These are phyloP conservation scores for Amniculicola lignicola DNA, from an alignment of 495 filamentous ascomycete species.

Conservation along the genomic window DNA sequence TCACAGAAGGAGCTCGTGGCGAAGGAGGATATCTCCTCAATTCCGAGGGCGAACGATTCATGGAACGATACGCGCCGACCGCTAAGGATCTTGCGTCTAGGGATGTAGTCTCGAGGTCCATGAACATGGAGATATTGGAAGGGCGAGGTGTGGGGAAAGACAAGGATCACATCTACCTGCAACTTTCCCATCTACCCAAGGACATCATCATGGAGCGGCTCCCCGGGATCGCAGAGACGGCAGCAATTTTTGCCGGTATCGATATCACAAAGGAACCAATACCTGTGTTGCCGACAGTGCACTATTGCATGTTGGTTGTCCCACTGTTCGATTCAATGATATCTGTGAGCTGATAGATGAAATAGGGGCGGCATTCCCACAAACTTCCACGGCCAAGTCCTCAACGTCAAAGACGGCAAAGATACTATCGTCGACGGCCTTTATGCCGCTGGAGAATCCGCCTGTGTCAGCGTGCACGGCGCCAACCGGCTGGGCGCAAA, in stretches of 20 bases:
- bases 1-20: slow-evolving; percentile 96
- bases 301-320: slow-evolving; percentile 99
- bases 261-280: slow-evolving; percentile 97
- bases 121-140: slow-evolving; percentile 97
- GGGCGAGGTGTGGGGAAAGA: slow-evolving; percentile 93
- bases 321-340: too few relatives aligned
- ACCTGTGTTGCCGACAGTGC: slow-evolving; percentile 93
- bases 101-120: slow-evolving; percentile 94
- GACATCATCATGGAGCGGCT: slow-evolving; percentile 94
- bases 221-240: slow-evolving; percentile 97
- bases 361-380: too few relatives aligned
- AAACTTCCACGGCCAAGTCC: slow-evolving; percentile 92
- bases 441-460: slow-evolving; percentile 94
- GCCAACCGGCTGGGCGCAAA: slow-evolving; percentile 97
- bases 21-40: slow-evolving; percentile 98
- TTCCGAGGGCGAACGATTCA: slow-evolving; percentile 95
- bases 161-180: slow-evolving; percentile 97
- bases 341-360: too few relatives aligned
- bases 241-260: slow-evolving; percentile 94
- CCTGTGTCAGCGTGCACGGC: slow-evolving; percentile 97
- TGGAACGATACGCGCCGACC: slow-evolving; percentile 96
- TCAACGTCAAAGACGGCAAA: slow-evolving; percentile 77
- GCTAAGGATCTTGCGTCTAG: slow-evolving; percentile 95
- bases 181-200: slow-evolving; percentile 87
- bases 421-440: slow-evolving; percentile 93